Percentiles rank a stretch among this genome's conserved stretches.
These are phyloP conservation scores for Zygnema circumcarinatum DNA, from an alignment of 139 green algal species.

Conservation along the genomic window DNA sequence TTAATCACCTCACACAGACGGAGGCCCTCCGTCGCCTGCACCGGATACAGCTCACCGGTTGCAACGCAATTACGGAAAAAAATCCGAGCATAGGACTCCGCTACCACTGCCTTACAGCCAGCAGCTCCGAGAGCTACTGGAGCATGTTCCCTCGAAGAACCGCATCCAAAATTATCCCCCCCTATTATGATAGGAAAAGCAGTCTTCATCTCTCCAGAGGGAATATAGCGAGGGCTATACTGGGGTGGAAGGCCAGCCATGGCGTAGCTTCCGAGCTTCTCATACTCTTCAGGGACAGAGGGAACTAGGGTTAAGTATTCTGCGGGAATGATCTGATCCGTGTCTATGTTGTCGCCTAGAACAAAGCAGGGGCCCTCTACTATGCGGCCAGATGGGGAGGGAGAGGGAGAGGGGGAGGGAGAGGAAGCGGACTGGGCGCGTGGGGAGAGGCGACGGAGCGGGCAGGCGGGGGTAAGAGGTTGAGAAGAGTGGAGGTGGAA, in stretches of 20 bases:
- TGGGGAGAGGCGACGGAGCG: too few relatives aligned
- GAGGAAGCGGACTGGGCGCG: too few relatives aligned
- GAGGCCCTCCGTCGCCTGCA: constrained; percentile 76
- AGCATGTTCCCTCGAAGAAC: constrained; percentile 91
- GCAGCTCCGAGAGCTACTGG: constrained; percentile 87
- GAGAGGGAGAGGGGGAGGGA: neutral
- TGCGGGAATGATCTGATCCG: constrained; percentile 95
- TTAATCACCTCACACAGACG: constrained; percentile 82
- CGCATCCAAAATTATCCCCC: constrained; percentile 94
- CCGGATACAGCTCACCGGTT: constrained; percentile 86
- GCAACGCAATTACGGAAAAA: constrained; percentile 97
- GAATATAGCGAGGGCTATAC: constrained; percentile 25
- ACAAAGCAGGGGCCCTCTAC: constrained; percentile 38
- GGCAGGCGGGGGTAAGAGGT: too few relatives aligned
- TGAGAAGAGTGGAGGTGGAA: too few relatives aligned
- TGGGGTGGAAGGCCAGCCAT: constrained; percentile 86
- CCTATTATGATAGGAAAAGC: constrained; percentile 90
- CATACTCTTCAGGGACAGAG: constrained; percentile 94
- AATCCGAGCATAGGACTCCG: constrained; percentile 92
- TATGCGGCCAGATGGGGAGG: constrained; percentile 22
- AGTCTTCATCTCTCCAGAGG: constrained; percentile 86
- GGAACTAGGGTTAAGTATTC: constrained; percentile 95
- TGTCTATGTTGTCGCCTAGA: constrained; percentile 91
- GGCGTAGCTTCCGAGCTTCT: constrained; percentile 95
- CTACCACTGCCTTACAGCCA: constrained; percentile 78